These are phyloP conservation scores for Exutisphaerella laricina DNA, from an alignment of 2,329 filamentous ascomycete species.

Conservation along the genomic window DNA sequence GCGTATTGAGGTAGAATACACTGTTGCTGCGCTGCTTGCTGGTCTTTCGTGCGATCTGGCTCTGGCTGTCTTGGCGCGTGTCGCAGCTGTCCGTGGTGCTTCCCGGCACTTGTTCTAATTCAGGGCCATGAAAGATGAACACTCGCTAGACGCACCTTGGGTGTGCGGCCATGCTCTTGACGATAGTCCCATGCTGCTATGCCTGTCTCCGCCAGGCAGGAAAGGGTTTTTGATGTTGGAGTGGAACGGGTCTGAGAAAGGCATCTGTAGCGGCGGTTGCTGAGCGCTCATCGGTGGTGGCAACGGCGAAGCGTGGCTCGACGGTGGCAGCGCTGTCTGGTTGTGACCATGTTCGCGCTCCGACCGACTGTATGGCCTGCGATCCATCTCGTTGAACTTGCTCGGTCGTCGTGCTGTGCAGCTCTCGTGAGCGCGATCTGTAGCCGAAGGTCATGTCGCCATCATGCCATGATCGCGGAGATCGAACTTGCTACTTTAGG, in stretches of 20 bases:
- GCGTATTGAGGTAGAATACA: neutral
- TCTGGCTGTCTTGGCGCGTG: conserved; percentile 6
- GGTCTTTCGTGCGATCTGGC: neutral
- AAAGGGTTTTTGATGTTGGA: conserved; percentile 42
- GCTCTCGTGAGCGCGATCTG: neutral
- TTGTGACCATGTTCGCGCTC: conserved; percentile 36
- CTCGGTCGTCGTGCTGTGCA: neutral
- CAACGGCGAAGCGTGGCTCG: conserved; percentile 34
- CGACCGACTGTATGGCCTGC: conserved; percentile 32
- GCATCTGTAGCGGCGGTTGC: conserved; percentile 40
- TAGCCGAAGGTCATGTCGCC: neutral
- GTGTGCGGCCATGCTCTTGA: conserved; percentile 30
- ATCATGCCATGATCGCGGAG: neutral
- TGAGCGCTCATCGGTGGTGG: conserved; percentile 28
- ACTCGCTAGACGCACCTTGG: conserved; percentile 24
- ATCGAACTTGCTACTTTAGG: no score
- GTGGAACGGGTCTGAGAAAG: conserved; percentile 44
- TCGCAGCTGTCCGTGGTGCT: conserved; percentile 1
- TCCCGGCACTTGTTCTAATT: conserved; percentile 1
- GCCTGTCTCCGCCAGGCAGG: conserved; percentile 36
- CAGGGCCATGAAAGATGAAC: conserved; percentile 1
- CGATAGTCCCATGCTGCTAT: conserved; percentile 37
- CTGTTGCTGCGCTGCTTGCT: neutral
- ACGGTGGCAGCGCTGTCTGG: conserved; percentile 27
- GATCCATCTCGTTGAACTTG: conserved; percentile 21